These are phyloP conservation scores for Perkinsus chesapeaki DNA, from an alignment of 169 alveolate genomes.

Conservation along the genomic window DNA sequence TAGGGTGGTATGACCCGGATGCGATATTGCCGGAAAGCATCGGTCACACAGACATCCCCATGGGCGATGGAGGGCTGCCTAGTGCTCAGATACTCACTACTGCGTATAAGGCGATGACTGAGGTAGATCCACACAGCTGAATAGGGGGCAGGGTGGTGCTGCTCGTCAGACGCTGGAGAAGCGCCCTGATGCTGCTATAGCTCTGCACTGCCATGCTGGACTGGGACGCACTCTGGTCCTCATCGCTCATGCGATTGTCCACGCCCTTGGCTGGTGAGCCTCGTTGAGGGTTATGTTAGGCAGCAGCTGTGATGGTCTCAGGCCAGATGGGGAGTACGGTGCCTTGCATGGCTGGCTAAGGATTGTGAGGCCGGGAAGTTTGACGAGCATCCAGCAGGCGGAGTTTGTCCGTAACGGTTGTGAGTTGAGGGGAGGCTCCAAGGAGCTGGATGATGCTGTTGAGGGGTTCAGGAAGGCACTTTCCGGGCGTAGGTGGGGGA, in stretches of 20 bases:
- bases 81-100: background rate
- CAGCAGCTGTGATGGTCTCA: background rate
- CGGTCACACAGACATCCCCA: background rate
- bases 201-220: background rate
- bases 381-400: background rate
- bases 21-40: background rate
- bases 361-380: background rate
- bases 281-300: background rate
- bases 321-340: background rate
- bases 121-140: background rate
- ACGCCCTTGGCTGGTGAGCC: background rate
- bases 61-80: background rate
- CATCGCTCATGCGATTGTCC: background rate
- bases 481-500: background rate
- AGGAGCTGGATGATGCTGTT: background rate
- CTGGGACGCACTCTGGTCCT: background rate
- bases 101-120: background rate
- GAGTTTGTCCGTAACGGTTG: background rate
- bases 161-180: background rate
- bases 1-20: background rate
- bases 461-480: background rate
- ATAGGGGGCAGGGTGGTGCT: background rate
- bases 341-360: conserved; percentile 1
- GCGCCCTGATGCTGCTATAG: background rate
- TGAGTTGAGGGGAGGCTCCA: background rate